Percentiles rank a stretch among this genome's conserved stretches.
Conservation (phyloP, 2,329 filamentous ascomycete species). For the Exophiala sp. region DNA sequence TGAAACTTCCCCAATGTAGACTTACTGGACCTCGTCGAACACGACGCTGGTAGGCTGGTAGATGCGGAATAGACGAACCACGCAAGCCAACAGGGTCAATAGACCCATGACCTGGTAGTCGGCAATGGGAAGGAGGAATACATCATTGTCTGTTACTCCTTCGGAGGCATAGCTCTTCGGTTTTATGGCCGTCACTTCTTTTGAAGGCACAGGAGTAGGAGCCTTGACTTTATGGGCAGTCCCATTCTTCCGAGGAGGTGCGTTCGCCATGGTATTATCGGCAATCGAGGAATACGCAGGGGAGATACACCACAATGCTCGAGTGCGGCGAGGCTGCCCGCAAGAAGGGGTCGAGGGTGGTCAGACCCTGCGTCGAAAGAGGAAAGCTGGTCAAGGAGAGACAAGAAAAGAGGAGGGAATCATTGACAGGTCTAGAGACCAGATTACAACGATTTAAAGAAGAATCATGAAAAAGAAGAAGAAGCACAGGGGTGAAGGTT, state of each 20-base stretch:
- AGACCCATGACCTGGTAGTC: constrained; percentile 76
- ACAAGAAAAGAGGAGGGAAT: constrained; percentile 32
- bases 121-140: constrained; percentile 76
- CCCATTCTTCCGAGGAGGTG: constrained; percentile 11
- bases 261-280: constrained; percentile 12
- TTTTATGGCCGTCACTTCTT: constrained; percentile 25
- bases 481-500: constrained; percentile 28
- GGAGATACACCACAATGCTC: not conserved
- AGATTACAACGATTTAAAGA: constrained; percentile 12
- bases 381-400: constrained; percentile 32
- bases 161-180: constrained; percentile 45
- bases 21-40: constrained; percentile 98
- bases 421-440: constrained; percentile 36
- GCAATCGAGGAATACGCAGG: not conserved
- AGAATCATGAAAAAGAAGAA: constrained; percentile 21
- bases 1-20: constrained; percentile 29
- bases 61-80: constrained; percentile 89
- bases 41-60: constrained; percentile 95
- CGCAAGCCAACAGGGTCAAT: constrained; percentile 70
- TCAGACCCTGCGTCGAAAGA: constrained; percentile 2
- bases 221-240: constrained; percentile 8
- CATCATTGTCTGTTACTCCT: constrained; percentile 76
- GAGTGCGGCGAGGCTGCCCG: not conserved
- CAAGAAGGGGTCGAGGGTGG: not conserved
- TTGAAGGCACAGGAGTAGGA: constrained; percentile 26